Base-by-base conservation (phyloP, 371 early-diverging fungal species). In the Mortierella sp. region DNA sequence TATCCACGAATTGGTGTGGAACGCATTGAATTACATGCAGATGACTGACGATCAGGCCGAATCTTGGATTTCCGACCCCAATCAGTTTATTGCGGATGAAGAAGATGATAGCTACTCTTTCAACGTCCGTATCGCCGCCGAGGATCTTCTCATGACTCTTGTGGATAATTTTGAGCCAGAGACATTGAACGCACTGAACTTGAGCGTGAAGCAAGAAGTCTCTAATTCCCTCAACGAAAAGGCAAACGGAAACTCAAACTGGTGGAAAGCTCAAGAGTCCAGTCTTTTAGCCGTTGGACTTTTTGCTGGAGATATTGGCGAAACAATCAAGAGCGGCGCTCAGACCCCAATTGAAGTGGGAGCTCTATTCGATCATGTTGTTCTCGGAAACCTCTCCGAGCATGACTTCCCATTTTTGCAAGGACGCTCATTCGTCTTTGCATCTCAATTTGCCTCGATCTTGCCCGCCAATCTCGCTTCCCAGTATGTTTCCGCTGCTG, bases 241-340 rank as follows among this genome's bases (percentile, higher is more conserved):
- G 53, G 40, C 67, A 4, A 42, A 55, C n/a, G 70, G 68, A 51
- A 68, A 75, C 37, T 29, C 34, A 58, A 66, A 49, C 69, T 89
- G 91, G 92, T 96, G 96, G 96, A 94, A 93, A 67, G 88, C 90
- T 37, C 93, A 94, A 65, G 96, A 97, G 71, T 91, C 96, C 2
- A 88, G 92, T 64, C 83, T 97, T 31, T 87, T 92, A 73, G 88
- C 92, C 26, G 86, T 95, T 23, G 96, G 95, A 17, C 83, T 88
- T 58, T 74, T 88, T 1, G 85, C 92, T 9, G 86, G 85, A 22
- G 90, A 91, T 26, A 67, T 94, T 35, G 77, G 87, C n/a, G 87
- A 90, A 7, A 84, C 75, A 15, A 74, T 91, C 35, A 84, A 89
- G 73, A 76, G 70, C 29, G 83, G 83, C 6, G 83, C 80, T 9